Base-by-base conservation (phyloP, 345 rosid genomes). In the Eutrema yunnanense region DNA sequence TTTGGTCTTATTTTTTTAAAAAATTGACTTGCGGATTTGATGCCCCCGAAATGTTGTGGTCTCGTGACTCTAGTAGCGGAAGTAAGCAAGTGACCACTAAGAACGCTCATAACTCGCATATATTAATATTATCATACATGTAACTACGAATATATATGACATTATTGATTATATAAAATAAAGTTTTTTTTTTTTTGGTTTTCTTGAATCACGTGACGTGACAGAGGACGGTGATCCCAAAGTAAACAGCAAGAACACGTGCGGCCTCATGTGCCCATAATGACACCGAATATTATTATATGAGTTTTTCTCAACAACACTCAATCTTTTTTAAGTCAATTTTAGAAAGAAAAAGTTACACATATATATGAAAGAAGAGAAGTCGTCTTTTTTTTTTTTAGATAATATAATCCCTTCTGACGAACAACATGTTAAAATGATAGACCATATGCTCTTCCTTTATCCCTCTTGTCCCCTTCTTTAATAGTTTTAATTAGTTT, bases 181-280 rank as follows among this genome's bases (percentile, higher is more conserved):
- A 55, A 8, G 5, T 30, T 51, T 62, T 63, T 26, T 42, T 22
- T 63, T 68, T 52, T 62, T 52, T 62, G 59, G 57, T 57, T 69
- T 71, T 71, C 71, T 71, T 37, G 85, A 81, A 78, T 78, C 86
- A 81, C 82, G 92, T 77, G 87, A 84, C 62, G 44, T 47, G 73
- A 71, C 81, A 81, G 80, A 68, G 40, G 68, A 48, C 74, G 86
- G 78, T 84, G 87, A 85, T 84, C 88, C 90, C 85, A 57, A 81
- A 56, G 85, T 65, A 74, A 75, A 62, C 80, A 65, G 76, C 79
- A 71, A 80, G 56, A 67, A 81, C 89, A 87, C 87, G 87, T 87
- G 87, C 78, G 51, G 36, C 52, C 65, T 70, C 88, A 84, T 82
- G 84, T 85, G 89, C 85, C 71, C 74, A 49, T 63, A 57, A 71